Evolutionary conservation across 2,329 filamentous ascomycete species (phyloP).

Genomic region (Colletotrichum orchidophilum): DNA sequence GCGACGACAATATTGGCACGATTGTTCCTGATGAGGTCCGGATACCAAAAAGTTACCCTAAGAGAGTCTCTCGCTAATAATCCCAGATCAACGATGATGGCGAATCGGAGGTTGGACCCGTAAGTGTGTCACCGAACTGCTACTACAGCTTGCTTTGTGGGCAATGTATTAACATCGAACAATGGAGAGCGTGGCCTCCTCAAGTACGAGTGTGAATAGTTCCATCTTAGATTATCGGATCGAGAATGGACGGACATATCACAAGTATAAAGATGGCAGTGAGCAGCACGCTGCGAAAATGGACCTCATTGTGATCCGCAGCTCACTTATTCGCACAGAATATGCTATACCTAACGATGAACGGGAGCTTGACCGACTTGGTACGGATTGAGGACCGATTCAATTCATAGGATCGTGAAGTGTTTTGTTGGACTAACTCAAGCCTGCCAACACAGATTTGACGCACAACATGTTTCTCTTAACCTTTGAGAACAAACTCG

Average conservation of each 20-base stretch:
- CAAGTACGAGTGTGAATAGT: slow-evolving; percentile 36
- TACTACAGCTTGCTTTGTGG: not conserved
- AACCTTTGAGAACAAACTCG: slow-evolving; percentile 43
- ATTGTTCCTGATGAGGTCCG: not conserved
- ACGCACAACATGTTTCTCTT: slow-evolving; percentile 46
- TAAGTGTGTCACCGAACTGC: too few relatives aligned
- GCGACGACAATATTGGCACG: not conserved
- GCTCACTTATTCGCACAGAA: too few relatives aligned
- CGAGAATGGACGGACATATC: slow-evolving; percentile 42
- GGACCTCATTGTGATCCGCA: too few relatives aligned
- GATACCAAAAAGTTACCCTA: not conserved
- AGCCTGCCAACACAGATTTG: slow-evolving; percentile 39
- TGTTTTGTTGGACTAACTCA: not conserved
- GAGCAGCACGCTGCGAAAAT: too few relatives aligned
- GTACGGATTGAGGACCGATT: not conserved
- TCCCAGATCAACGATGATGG: not conserved
- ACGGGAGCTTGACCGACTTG: slow-evolving; percentile 13
- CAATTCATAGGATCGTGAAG: not conserved
- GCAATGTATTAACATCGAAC: too few relatives aligned
- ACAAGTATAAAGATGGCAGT: slow-evolving; percentile 41
- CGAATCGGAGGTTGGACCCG: not conserved
- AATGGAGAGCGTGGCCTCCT: not conserved
- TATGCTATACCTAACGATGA: slow-evolving; percentile 12
- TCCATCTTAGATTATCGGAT: slow-evolving; percentile 38
- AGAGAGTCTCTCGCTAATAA: not conserved